Base-by-base conservation (phyloP, 805 yeast genomes). In the Saturnispora silvae region DNA sequence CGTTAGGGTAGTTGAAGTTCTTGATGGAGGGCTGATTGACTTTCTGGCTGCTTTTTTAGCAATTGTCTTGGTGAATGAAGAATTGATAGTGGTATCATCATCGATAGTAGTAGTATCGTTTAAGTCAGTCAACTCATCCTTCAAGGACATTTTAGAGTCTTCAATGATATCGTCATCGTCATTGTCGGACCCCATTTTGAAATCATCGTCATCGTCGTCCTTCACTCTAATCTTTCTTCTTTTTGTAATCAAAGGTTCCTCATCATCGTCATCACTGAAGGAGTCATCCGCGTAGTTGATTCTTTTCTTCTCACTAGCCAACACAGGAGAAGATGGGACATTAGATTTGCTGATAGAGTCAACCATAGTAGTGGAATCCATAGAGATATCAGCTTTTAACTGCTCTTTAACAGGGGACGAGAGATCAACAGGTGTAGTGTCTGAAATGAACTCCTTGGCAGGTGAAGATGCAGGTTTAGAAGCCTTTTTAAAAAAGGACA, bases 401-500 rank as follows among this genome's bases (percentile, higher is more conserved):
- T 32, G 13, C 19, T 8, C 23, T 27, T 33, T 20, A 16, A 18
- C 23, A 7, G 29, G 35, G 6, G 36, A 37, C 11, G 33, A 18
- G 25, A 32, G 20, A 10, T 25, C 6, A 5, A 18, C 32, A 14
- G 14, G 40, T 34, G 11, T 28, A 15, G 8, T 9, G 14, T 4
- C 17, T 13, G 8, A 20, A 9, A 18, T 24, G 4, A 20, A 6
- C 16, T 32, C 36, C n/a, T 28, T 28, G 9, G 20, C n/a, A 16
- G 38, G 29, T 4, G 38, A 29, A 9, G 16, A 15, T 11, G 31
- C 9, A 16, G 19, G 30, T 17, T 16, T 20, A 16, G 41, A 30
- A 20, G 28, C 36, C 11, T 32, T 31, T 24, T 45, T 18, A 32
- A 58, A 58, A 35, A 58, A 58, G 3, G 63, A 54, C 40, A 58